Evolutionary conservation across 768 basidiomycete species (phyloP).

Genomic region (Porphyrellus cyaneotinctus): DNA sequence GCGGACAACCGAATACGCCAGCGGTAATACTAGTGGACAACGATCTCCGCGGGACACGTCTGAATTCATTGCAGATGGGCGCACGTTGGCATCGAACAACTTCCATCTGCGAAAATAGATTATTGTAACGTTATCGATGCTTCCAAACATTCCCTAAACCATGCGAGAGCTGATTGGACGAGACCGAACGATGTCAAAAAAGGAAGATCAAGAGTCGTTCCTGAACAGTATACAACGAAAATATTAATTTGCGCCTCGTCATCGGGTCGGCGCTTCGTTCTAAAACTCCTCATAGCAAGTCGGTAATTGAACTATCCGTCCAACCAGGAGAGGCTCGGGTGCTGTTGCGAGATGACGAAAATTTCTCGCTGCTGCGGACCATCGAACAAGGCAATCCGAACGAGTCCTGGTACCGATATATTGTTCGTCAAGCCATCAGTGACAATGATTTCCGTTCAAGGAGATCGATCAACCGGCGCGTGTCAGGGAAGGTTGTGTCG

Average conservation of each 20-base stretch:
- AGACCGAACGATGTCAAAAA: background rate
- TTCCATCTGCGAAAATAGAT: constrained; percentile 18
- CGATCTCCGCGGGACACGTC: constrained; percentile 30
- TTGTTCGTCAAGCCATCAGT: constrained; percentile 7
- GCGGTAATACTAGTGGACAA: constrained; percentile 8
- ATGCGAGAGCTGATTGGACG: constrained; percentile 8
- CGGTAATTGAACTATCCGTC: constrained; percentile 10
- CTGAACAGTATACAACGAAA: background rate
- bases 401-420: background rate
- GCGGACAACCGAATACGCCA: constrained; percentile 9
- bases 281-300: background rate
- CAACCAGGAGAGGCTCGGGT: background rate
- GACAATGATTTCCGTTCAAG: constrained; percentile 7
- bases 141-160: constrained; percentile 13
- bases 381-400: constrained; percentile 1
- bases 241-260: constrained; percentile 4
- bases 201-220: constrained; percentile 10
- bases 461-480: constrained; percentile 8
- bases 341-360: background rate
- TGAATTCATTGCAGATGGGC: constrained; percentile 27
- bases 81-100: constrained; percentile 24
- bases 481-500: constrained; percentile 11
- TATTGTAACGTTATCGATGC: constrained; percentile 21
- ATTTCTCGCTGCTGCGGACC: constrained; percentile 5
- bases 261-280: constrained; percentile 1